These are phyloP conservation scores for Moringa oleifera DNA, from an alignment of 345 rosid genomes.

Conservation along the genomic window DNA sequence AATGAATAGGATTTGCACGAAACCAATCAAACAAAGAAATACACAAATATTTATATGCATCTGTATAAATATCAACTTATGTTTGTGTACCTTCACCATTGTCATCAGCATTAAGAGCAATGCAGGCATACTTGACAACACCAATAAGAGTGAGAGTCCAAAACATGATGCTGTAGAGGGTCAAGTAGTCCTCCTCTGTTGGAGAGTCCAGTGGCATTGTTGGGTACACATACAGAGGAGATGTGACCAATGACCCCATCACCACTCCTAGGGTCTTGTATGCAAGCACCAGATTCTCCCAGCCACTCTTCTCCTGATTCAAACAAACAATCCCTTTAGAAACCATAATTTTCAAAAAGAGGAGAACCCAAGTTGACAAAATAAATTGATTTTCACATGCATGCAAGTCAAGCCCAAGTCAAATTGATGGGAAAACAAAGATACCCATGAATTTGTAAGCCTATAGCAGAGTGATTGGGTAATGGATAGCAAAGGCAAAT, in stretches of 20 bases:
- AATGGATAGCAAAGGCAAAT: no score
- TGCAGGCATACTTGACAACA: conserved; percentile 39
- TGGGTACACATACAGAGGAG: conserved; percentile 58
- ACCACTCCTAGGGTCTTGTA: conserved; percentile 65
- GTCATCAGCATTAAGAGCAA: conserved; percentile 61
- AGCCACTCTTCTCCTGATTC: conserved; percentile 17
- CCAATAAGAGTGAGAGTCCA: conserved; percentile 71
- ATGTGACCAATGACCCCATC: conserved; percentile 66
- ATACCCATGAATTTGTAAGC: no score
- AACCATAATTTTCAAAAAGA: neutral
- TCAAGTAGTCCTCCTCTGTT: conserved; percentile 49
- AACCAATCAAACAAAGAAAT: neutral
- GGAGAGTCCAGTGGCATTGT: conserved; percentile 60
- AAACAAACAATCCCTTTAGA: no score
- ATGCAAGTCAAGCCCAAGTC: no score
- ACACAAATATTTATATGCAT: no score
- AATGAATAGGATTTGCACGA: no score
- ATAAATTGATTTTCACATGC: no score
- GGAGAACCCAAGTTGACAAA: no score
- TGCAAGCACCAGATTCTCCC: conserved; percentile 15
- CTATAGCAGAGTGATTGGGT: no score
- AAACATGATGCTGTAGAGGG: conserved; percentile 25
- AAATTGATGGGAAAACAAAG: no score
- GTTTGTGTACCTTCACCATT: conserved; percentile 77
- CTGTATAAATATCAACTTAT: no score